Conservation (phyloP, 2,329 filamentous ascomycete genomes). For the Didymosphaeria variabile region DNA sequence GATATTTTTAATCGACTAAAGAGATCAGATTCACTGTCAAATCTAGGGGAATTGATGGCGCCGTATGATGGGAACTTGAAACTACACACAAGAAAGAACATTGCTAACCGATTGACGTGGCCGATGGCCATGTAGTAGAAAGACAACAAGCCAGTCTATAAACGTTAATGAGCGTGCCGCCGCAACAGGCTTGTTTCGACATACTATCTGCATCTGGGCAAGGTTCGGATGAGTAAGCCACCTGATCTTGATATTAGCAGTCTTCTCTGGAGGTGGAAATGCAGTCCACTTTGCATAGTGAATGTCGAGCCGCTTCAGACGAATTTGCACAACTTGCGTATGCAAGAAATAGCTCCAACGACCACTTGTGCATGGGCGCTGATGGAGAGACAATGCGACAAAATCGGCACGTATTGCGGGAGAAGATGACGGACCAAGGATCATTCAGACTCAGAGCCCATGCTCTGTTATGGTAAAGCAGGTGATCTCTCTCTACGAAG, state of each 20-base stretch:
- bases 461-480: constrained; percentile 50
- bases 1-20: neutral
- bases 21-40: too few relatives aligned
- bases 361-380: too few relatives aligned
- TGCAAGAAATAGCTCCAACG: too few relatives aligned
- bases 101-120: constrained; percentile 50
- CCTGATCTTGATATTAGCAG: neutral
- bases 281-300: neutral
- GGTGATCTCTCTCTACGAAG: constrained; percentile 36
- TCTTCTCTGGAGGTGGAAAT: neutral
- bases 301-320: neutral
- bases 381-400: neutral
- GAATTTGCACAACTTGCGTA: neutral
- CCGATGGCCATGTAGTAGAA: constrained; percentile 53
- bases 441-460: constrained; percentile 40
- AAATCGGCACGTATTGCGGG: neutral
- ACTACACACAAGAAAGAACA: neutral
- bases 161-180: neutral
- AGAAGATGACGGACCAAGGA: constrained; percentile 27
- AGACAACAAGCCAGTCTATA: constrained; percentile 38
- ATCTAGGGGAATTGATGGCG: too few relatives aligned
- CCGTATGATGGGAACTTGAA: neutral
- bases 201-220: constrained; percentile 48
- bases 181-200: constrained; percentile 1
- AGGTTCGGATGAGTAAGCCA: constrained; percentile 41